A percentile compares a stretch with the other conserved stretches of the same genome.
phyloP scores from a whole-genome alignment of 164 flowering plant species.

The Buxus sempervirens region DNA sequence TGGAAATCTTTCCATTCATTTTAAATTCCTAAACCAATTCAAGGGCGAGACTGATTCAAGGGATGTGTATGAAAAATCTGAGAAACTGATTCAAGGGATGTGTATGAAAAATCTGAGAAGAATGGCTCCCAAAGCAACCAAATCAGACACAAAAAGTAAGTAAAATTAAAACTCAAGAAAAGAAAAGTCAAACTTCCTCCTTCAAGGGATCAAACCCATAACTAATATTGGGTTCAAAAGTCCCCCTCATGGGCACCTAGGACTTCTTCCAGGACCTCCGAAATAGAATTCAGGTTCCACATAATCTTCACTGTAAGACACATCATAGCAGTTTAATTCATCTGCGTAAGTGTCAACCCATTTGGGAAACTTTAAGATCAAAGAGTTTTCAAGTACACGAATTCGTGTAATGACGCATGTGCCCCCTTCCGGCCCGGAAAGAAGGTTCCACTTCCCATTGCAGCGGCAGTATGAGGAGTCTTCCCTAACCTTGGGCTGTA shows the following conservation, averaged over 20 bases:
- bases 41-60: too few relatives aligned
- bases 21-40: too few relatives aligned
- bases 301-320: slow-evolving; percentile 5
- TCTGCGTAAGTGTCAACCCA: slow-evolving; percentile 26
- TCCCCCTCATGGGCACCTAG: slow-evolving; percentile 19
- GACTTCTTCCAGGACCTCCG: slow-evolving; percentile 36
- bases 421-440: slow-evolving; percentile 6
- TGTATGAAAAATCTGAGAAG: too few relatives aligned
- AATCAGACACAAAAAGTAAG: too few relatives aligned
- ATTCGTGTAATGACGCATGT: slow-evolving; percentile 24
- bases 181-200: too few relatives aligned
- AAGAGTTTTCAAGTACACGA: slow-evolving; percentile 24
- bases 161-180: too few relatives aligned
- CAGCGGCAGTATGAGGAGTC: slow-evolving; percentile 42
- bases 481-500: slow-evolving; percentile 33
- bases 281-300: slow-evolving; percentile 26
- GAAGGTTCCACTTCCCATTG: slow-evolving; percentile 42
- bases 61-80: too few relatives aligned
- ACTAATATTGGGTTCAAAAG: background rate
- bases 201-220: too few relatives aligned
- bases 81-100: too few relatives aligned
- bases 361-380: slow-evolving; percentile 21
- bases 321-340: slow-evolving; percentile 24
- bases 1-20: too few relatives aligned
- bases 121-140: too few relatives aligned